Evolutionary conservation across 768 basidiomycete species (phyloP).

Genomic region (Epithele typhae): DNA sequence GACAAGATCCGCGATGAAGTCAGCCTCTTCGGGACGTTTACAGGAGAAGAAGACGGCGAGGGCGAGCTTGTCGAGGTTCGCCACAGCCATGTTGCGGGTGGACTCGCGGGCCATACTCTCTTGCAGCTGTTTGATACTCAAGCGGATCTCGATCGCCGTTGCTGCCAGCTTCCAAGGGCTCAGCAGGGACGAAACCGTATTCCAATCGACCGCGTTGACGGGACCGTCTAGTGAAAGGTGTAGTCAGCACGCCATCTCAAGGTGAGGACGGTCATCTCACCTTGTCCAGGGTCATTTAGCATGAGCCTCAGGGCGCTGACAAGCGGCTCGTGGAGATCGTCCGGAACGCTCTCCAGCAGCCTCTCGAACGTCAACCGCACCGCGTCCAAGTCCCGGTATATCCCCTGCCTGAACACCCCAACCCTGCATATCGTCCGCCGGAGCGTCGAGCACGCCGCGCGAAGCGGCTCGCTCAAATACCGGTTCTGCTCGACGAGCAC

Average conservation of each 20-base stretch:
- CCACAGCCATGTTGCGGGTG: constrained; percentile 48
- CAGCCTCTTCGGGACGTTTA: constrained; percentile 75
- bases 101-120: constrained; percentile 59
- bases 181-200: constrained; percentile 49
- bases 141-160: constrained; percentile 74
- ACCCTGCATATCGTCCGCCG: constrained; percentile 58
- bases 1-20: constrained; percentile 80
- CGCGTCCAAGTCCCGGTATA: constrained; percentile 69
- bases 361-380: constrained; percentile 68
- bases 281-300: constrained; percentile 56
- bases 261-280: constrained; percentile 39
- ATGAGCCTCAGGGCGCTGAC: constrained; percentile 65
- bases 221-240: constrained; percentile 7
- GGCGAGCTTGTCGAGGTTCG: constrained; percentile 62
- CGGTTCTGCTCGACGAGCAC: constrained; percentile 66
- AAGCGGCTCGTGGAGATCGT: constrained; percentile 50
- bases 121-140: constrained; percentile 70
- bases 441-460: constrained; percentile 45
- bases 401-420: constrained; percentile 68
- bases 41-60: constrained; percentile 66
- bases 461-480: constrained; percentile 45
- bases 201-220: constrained; percentile 12
- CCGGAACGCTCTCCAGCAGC: constrained; percentile 34
- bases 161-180: constrained; percentile 84
- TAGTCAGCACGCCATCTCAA: no score